Percentiles rank a stretch among this genome's conserved stretches.
phyloP scores from a whole-genome alignment of 78 protist genomes.

The Cavenderia fasciculata region DNA sequence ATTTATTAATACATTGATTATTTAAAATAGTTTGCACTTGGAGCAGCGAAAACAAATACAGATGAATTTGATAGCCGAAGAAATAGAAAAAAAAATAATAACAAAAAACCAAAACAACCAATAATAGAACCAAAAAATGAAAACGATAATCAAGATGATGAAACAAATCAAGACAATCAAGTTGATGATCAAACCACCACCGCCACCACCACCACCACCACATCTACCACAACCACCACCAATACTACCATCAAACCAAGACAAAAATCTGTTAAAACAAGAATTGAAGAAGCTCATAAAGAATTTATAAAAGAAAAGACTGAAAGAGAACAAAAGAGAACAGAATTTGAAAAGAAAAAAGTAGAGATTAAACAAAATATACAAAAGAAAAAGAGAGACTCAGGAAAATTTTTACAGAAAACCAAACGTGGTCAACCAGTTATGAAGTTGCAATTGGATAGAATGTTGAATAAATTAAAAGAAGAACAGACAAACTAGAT shows the following conservation, averaged over 20 bases:
- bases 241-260: neutral
- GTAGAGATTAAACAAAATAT: neutral
- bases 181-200: neutral
- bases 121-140: neutral
- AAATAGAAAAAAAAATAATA: neutral
- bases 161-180: neutral
- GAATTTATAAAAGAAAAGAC: neutral
- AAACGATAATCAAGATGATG: neutral
- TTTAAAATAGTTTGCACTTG: slow-evolving; percentile 1
- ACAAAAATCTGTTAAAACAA: neutral
- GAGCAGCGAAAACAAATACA: neutral
- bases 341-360: neutral
- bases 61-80: slow-evolving; percentile 3
- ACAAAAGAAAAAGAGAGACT: neutral
- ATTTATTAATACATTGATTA: too few species aligned
- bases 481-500: too few species aligned
- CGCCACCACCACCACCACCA: neutral
- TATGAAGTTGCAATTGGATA: neutral
- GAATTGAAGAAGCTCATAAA: neutral
- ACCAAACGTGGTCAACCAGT: slow-evolving; percentile 8
- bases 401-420: neutral
- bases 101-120: neutral
- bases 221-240: neutral
- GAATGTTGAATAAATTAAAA: neutral
- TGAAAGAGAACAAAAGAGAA: neutral